Base-by-base conservation (phyloP, 768 basidiomycete species). In the Phanerochaete sordida region DNA sequence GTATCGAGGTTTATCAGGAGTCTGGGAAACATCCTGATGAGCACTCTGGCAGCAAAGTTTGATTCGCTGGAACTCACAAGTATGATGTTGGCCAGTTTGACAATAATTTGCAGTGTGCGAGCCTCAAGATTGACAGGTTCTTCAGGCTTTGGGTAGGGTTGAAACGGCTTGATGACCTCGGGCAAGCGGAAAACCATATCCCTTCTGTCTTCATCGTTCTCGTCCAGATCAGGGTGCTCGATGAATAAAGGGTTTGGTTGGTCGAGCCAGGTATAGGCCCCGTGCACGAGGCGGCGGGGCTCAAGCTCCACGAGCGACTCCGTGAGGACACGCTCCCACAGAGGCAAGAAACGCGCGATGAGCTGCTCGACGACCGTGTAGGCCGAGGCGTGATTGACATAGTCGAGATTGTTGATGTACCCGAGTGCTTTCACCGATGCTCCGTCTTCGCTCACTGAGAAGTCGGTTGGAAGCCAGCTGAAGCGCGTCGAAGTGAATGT, bases 1-100 rank as follows among this genome's bases (percentile, higher is more conserved):
- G 46, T 73, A 75, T 45, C 56, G 47, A 0, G 69, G 67, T 5
- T 69, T 65, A 16, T 70, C 68, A 6, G 68, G 65, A 1, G 74
- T 74, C 26, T 46, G 45, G 7, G 6, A n/a, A n/a, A n/a, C 19
- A n/a, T 46, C 8, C 23, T 19, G 8, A 50, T n/a, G 15, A 50
- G 13, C 19, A 50, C 6, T 6, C 6, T 24, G 19, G 19, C 6
- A 46, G 5, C 6, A 49, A 28, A 28, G 6, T 7, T 6, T 7
- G 13, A 6, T 35, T 35, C 33, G 33, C 33, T 35, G 33, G 6
- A 35, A 46, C 45, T 46, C 19, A 46, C 45, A 6, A 71, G 45
- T 4, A 64, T 51, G 28, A 74, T 75, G 37, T 70, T 75, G 2
- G 78, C 66, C 11, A 79, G 65, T 67, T 79, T 81, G 33, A 81